Percentiles rank a stretch among this genome's conserved stretches.
These are phyloP conservation scores for Scutellaria galericulata DNA, from an alignment of 257 asterid species.

Conservation along the genomic window DNA sequence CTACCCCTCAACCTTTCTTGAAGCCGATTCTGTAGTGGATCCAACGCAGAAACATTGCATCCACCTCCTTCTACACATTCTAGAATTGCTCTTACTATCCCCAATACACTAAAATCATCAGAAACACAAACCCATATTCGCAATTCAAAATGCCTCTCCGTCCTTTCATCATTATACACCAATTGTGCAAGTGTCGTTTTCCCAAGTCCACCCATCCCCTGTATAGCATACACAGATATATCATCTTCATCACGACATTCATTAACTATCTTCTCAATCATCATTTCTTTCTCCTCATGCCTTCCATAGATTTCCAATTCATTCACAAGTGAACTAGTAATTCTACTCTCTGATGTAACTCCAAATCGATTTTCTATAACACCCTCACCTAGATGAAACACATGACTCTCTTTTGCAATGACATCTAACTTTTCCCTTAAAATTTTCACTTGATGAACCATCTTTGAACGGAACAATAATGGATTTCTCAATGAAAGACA, in stretches of 20 bases:
- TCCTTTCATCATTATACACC: constrained; percentile 39
- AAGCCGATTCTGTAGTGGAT: constrained; percentile 32
- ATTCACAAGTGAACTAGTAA: constrained; percentile 40
- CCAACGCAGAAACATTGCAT: constrained; percentile 22
- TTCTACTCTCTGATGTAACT: neutral
- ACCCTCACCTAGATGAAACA: constrained; percentile 37
- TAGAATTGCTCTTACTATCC: constrained; percentile 33
- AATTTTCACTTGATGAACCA: constrained; percentile 19
- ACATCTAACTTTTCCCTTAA: constrained; percentile 30
- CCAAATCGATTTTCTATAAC: constrained; percentile 30
- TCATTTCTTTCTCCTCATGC: constrained; percentile 35
- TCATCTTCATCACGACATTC: constrained; percentile 9
- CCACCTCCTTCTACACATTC: constrained; percentile 15
- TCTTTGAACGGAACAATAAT: constrained; percentile 23
- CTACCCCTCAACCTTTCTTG: constrained; percentile 35
- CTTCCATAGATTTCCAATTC: constrained; percentile 41
- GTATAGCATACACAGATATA: constrained; percentile 37
- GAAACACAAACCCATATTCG: constrained; percentile 40
- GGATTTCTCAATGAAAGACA: constrained; percentile 15
- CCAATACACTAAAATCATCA: constrained; percentile 32
- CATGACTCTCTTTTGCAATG: constrained; percentile 27
- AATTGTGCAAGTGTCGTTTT: constrained; percentile 42
- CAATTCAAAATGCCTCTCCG: constrained; percentile 28
- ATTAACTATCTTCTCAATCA: constrained; percentile 25
- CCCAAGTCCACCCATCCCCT: constrained; percentile 48